Percentiles rank a stretch among this genome's conserved stretches.
Conservation (phyloP, 2,329 filamentous ascomycete genomes). For the Cladosporium sp. region DNA sequence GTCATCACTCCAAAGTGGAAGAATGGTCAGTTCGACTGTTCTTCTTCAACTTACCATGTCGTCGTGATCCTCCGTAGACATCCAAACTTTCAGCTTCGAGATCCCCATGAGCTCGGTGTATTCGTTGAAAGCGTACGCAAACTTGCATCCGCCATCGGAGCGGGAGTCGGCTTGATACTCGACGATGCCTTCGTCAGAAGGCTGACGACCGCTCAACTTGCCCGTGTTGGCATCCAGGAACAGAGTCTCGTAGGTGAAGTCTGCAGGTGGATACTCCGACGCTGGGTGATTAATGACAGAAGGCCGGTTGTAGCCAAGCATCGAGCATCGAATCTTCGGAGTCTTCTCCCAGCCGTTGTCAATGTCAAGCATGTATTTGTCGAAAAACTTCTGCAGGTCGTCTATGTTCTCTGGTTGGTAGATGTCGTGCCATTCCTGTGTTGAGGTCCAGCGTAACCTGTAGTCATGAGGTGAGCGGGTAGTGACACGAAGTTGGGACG, state of each 20-base stretch:
- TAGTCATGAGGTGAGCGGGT: background rate
- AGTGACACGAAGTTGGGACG: background rate
- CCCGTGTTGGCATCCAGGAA: background rate
- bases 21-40: too few species aligned
- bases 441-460: slow-evolving; percentile 41
- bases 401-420: slow-evolving; percentile 36
- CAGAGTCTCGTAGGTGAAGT: slow-evolving; percentile 7
- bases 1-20: too few species aligned
- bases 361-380: slow-evolving; percentile 45
- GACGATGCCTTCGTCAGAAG: background rate
- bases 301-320: background rate
- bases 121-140: slow-evolving; percentile 45
- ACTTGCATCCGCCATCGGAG: slow-evolving; percentile 26
- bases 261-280: slow-evolving; percentile 12
- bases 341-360: slow-evolving; percentile 45
- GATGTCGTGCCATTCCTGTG: slow-evolving; percentile 51
- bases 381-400: slow-evolving; percentile 49
- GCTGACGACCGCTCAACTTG: background rate
- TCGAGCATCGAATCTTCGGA: background rate
- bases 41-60: slow-evolving; percentile 21
- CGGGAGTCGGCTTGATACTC: background rate
- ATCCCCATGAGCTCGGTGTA: slow-evolving; percentile 46
- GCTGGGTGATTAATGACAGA: background rate
- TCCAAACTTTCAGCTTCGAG: slow-evolving; percentile 50
- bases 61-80: slow-evolving; percentile 30